These are phyloP conservation scores for Citrus sp. DNA, from an alignment of 345 rosid genomes.

Conservation along the genomic window DNA sequence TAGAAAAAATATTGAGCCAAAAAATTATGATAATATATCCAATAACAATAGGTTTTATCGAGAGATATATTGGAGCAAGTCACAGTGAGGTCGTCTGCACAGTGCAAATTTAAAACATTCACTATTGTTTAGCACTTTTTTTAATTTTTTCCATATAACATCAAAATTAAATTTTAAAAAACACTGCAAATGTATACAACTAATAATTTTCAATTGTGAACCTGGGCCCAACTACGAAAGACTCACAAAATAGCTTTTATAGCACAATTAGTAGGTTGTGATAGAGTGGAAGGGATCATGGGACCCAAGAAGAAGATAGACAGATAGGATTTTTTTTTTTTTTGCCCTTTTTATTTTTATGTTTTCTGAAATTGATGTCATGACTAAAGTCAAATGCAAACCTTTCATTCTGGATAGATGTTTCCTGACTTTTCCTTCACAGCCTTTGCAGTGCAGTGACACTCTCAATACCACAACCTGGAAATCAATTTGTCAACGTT, in stretches of 20 bases:
- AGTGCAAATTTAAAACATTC: too few relatives aligned
- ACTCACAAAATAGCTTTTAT: not conserved
- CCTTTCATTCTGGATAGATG: constrained; percentile 93
- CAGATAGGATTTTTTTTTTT: not conserved
- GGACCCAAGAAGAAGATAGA: not conserved
- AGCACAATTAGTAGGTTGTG: too few relatives aligned
- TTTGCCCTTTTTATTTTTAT: not conserved
- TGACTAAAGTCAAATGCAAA: constrained; percentile 4
- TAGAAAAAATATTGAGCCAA: not conserved
- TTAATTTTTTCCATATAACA: too few relatives aligned
- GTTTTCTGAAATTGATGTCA: not conserved
- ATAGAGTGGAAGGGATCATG: too few relatives aligned
- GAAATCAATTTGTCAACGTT: not conserved
- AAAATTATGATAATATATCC: not conserved
- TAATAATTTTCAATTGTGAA: not conserved
- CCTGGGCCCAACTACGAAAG: not conserved
- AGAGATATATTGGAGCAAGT: too few relatives aligned
- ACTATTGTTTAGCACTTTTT: too few relatives aligned
- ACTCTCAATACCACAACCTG: constrained; percentile 89
- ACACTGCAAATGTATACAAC: too few relatives aligned
- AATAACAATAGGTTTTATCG: too few relatives aligned
- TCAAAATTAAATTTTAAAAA: too few relatives aligned
- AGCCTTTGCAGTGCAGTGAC: constrained; percentile 90
- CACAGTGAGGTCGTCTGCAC: too few relatives aligned
- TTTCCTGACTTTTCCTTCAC: constrained; percentile 85